Base-by-base conservation (phyloP, 495 filamentous ascomycete genomes). In the Hyaloscypha bicolor region DNA sequence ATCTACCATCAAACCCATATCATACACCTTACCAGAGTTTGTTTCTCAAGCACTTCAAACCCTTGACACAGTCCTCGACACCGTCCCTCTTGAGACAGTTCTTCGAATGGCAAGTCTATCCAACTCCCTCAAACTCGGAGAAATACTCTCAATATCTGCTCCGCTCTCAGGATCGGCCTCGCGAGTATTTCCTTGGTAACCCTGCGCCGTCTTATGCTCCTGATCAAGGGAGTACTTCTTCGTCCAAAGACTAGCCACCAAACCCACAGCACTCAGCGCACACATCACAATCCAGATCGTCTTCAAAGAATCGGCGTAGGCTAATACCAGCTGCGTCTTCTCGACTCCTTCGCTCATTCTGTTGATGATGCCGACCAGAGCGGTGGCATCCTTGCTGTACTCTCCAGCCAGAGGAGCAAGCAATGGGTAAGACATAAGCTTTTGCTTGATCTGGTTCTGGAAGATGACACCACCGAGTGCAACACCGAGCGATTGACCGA, bases 291-390 rank as follows among this genome's bases (percentile, higher is more conserved):
- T 73, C 87, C 87, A 90, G 11, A 91, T 82, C 3, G 81, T 78
- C 62, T 82, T 79, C 67, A 91, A 58, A 60, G 81, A 80, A 69
- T 87, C 85, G 0, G 81, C 80, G 74, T 87, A 90, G 3, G 83
- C 83, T 30, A 77, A 70, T 32, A 86, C 78, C 32, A 91, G 65
- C 35, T 83, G 62, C 0, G 66, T 67, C 73, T 82, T 85, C 4
- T 71, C 69, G 0, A 57, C 60, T 0, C 76, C 78, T 33, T 79
- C 74, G 1, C 76, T 72, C 86, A 90, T 87, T 0, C 62, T 70
- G 70, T 86, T 82, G 66, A 91, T 87, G 12, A 88, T 72, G 61
- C 81, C 79, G 3, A 90, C 86, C 51, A 91, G 72, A 2, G 81
- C 81, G 1, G 86, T 83, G 0, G 87, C 85, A 76, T 91, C 85